Evolutionary conservation across 306 rosid species (phyloP).

Genomic region (Hylodesmum podocarpum): DNA sequence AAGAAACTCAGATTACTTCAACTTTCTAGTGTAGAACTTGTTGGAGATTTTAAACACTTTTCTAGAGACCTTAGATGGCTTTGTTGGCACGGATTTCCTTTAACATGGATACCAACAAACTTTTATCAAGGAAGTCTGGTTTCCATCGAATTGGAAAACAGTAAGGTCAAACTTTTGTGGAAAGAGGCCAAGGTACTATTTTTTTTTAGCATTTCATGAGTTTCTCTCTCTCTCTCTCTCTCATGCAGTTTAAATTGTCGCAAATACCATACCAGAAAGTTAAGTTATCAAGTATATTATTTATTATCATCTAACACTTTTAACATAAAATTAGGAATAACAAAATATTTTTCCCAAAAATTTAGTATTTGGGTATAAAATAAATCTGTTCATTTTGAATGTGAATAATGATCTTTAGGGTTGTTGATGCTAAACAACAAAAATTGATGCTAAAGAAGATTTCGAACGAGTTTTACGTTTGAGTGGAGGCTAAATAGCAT

Average conservation of each 20-base stretch:
- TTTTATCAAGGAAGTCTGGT: constrained; percentile 19
- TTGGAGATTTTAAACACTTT: constrained; percentile 33
- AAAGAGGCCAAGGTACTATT: constrained; percentile 20
- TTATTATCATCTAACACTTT: no score
- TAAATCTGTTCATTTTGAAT: no score
- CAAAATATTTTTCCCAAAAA: no score
- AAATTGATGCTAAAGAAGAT: no score
- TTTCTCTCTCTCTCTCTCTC: no score
- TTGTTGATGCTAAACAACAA: no score
- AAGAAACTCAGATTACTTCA: constrained; percentile 30
- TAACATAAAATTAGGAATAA: not conserved
- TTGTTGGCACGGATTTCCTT: constrained; percentile 26
- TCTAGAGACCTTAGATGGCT: constrained; percentile 28
- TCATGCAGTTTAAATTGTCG: not conserved
- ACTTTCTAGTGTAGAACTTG: constrained; percentile 21
- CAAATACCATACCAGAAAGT: not conserved
- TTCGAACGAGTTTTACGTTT: no score
- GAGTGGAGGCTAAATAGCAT: no score
- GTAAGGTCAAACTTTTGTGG: not conserved
- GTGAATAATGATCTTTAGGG: no score
- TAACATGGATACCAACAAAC: not conserved
- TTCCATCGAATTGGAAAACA: constrained; percentile 21
- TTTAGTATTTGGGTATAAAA: not conserved
- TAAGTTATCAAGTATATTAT: not conserved
- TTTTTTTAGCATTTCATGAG: not conserved